Percentiles rank a stretch among this genome's conserved stretches.
Conservation (phyloP, 805 yeast genomes). For the Kodamaea leandrae region DNA sequence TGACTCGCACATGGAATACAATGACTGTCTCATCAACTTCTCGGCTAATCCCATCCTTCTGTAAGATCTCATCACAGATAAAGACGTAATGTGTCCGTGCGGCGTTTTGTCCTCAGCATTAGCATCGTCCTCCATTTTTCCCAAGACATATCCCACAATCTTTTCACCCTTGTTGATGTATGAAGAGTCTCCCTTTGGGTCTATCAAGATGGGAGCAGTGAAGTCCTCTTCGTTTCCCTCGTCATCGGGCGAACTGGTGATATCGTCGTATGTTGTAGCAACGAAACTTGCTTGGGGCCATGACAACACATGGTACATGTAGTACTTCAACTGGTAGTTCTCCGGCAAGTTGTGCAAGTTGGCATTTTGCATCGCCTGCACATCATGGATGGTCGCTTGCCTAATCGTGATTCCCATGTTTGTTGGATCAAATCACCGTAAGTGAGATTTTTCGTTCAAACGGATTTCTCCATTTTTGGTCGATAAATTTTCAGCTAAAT, state of each 20-base stretch:
- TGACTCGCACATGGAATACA: constrained; percentile 76
- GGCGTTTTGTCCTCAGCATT: constrained; percentile 68
- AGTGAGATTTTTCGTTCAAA: neutral
- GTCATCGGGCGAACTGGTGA: constrained; percentile 20
- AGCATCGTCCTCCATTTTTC: constrained; percentile 96
- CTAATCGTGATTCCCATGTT: constrained; percentile 83
- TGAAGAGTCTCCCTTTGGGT: constrained; percentile 60
- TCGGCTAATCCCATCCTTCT: constrained; percentile 95
- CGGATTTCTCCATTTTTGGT: no score
- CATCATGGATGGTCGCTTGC: constrained; percentile 79
- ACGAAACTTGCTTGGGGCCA: constrained; percentile 99
- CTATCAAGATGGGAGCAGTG: constrained; percentile 15
- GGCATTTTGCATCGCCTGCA: constrained; percentile 95
- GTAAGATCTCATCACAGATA: constrained; percentile 93
- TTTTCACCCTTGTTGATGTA: constrained; percentile 69
- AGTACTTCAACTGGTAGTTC: constrained; percentile 87
- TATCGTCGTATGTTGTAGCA: constrained; percentile 70
- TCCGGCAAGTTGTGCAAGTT: constrained; percentile 91
- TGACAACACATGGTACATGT: constrained; percentile 87
- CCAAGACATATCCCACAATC: constrained; percentile 92
- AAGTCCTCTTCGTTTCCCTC: constrained; percentile 28
- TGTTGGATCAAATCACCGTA: no score
- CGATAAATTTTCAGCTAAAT: no score
- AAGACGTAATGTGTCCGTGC: constrained; percentile 91
- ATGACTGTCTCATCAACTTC: constrained; percentile 79